Evolutionary conservation across 2,329 filamentous ascomycete genomes (phyloP).

Genomic region (Cyphellophora attinorum): DNA sequence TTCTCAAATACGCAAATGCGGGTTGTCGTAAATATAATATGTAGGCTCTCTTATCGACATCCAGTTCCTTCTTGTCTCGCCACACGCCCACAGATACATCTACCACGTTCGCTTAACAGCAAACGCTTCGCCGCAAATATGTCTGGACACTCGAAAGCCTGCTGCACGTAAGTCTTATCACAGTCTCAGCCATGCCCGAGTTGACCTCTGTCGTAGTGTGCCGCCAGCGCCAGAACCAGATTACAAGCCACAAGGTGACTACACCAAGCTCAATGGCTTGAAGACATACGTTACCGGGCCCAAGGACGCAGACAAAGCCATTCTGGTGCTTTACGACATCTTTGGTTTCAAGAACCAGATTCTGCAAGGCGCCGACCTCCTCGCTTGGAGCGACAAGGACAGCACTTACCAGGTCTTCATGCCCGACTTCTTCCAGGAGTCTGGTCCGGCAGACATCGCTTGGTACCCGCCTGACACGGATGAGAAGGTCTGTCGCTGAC

Average conservation of each 20-base stretch:
- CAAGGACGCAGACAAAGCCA: conserved; percentile 44
- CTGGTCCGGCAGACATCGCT: conserved; percentile 53
- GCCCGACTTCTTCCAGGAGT: conserved; percentile 82
- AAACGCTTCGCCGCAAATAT: background rate
- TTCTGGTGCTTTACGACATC: conserved; percentile 45
- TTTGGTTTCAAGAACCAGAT: conserved; percentile 57
- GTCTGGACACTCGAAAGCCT: conserved; percentile 32
- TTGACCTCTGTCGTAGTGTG: conserved; percentile 27
- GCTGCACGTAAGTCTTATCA: conserved; percentile 33
- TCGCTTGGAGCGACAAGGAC: conserved; percentile 54
- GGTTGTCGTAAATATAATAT: too few species aligned
- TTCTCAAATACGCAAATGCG: too few species aligned
- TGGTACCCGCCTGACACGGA: conserved; percentile 53
- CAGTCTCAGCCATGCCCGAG: too few species aligned
- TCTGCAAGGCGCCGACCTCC: conserved; percentile 54
- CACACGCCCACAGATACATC: too few species aligned
- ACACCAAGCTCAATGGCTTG: conserved; percentile 49
- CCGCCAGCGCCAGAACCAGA: conserved; percentile 31
- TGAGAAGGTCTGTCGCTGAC: too few species aligned
- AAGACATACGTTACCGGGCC: conserved; percentile 53
- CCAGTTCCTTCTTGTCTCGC: too few species aligned
- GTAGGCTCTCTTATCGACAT: too few species aligned
- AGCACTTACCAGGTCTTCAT: conserved; percentile 76
- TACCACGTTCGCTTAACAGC: too few species aligned
- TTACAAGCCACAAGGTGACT: conserved; percentile 50